Percentiles rank a stretch among this genome's conserved stretches.
phyloP scores from a whole-genome alignment of 2,329 filamentous ascomycete genomes.

The Phialemonium atrogriseum region DNA sequence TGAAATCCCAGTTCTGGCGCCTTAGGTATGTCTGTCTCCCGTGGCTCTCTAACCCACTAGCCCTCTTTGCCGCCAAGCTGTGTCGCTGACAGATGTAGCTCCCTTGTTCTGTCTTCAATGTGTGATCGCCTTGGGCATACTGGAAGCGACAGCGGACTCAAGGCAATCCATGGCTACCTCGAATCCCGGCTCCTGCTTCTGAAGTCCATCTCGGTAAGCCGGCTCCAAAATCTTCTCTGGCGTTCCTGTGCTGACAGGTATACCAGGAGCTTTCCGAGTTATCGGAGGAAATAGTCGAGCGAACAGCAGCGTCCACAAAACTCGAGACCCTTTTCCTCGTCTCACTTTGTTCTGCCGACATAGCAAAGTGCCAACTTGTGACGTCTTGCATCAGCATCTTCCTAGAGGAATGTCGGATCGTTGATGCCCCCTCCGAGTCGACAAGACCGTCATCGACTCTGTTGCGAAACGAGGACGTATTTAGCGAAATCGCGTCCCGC shows the following conservation, averaged over 20 bases:
- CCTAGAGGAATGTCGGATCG: constrained; percentile 51
- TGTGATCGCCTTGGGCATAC: constrained; percentile 38
- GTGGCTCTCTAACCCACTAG: too few relatives aligned
- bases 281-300: constrained; percentile 45
- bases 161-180: constrained; percentile 46
- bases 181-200: constrained; percentile 46
- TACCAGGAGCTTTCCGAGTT: constrained; percentile 45
- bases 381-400: constrained; percentile 54
- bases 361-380: constrained; percentile 57
- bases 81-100: too few relatives aligned
- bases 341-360: constrained; percentile 55
- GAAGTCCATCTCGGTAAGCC: constrained; percentile 38
- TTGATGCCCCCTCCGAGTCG: constrained; percentile 41
- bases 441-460: constrained; percentile 43
- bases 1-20: constrained; percentile 41
- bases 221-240: not conserved
- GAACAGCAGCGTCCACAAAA: constrained; percentile 42
- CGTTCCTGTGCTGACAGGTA: not conserved
- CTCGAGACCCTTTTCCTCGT: constrained; percentile 56
- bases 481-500: constrained; percentile 53
- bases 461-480: constrained; percentile 53
- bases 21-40: constrained; percentile 32
- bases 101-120: constrained; percentile 36
- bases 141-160: constrained; percentile 33
- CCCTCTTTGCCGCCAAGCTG: too few relatives aligned